These are phyloP conservation scores for Aureobasidium lini DNA, from an alignment of 2,329 filamentous ascomycete genomes.

Conservation along the genomic window DNA sequence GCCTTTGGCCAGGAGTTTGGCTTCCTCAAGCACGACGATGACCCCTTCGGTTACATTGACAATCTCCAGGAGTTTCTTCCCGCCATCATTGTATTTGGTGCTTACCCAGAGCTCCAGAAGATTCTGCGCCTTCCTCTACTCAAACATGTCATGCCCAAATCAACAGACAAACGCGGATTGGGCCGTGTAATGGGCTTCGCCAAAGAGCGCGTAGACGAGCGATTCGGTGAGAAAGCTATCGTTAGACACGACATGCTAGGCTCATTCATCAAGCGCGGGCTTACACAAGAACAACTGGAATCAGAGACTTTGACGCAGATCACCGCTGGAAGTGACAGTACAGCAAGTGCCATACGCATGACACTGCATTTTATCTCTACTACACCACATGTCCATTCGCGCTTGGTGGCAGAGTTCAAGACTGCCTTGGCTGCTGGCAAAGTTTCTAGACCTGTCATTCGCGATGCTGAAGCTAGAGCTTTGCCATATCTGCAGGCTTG, in stretches of 20 bases:
- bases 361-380: slow-evolving; percentile 47
- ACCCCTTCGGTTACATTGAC: slow-evolving; percentile 43
- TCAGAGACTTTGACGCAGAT: slow-evolving; percentile 41
- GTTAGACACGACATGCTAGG: slow-evolving; percentile 47
- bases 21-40: slow-evolving; percentile 41
- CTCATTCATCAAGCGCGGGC: slow-evolving; percentile 42
- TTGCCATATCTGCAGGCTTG: slow-evolving; percentile 41
- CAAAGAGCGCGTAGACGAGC: slow-evolving; percentile 38
- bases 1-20: slow-evolving; percentile 42
- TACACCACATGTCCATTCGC: slow-evolving; percentile 40
- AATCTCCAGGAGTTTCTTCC: slow-evolving; percentile 38
- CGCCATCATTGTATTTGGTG: slow-evolving; percentile 38
- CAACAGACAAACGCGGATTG: slow-evolving; percentile 39
- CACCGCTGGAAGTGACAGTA: slow-evolving; percentile 52
- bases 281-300: slow-evolving; percentile 35
- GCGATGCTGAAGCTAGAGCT: slow-evolving; percentile 37
- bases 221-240: slow-evolving; percentile 38
- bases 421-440: slow-evolving; percentile 31
- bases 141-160: slow-evolving; percentile 37
- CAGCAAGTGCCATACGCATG: slow-evolving; percentile 47
- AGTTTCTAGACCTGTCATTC: slow-evolving; percentile 40
- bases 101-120: slow-evolving; percentile 36
- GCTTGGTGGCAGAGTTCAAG: slow-evolving; percentile 42
- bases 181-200: slow-evolving; percentile 37
- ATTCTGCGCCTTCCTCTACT: slow-evolving; percentile 36